Percentiles rank a stretch among this genome's conserved stretches.
These are phyloP conservation scores for Grammothele lineata DNA, from an alignment of 768 basidiomycete genomes.

Conservation along the genomic window DNA sequence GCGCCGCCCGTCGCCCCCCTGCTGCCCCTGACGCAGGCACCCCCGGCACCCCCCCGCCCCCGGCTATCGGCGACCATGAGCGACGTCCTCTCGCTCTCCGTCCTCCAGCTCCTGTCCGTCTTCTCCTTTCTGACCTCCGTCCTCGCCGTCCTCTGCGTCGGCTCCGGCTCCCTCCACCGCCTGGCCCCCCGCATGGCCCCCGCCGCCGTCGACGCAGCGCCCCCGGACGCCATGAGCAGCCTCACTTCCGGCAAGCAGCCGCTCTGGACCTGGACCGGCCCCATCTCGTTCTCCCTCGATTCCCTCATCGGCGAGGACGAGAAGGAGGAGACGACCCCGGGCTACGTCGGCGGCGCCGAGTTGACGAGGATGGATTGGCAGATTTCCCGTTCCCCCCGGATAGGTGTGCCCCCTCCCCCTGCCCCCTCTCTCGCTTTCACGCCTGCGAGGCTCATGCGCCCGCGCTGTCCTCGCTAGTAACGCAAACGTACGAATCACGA, in stretches of 20 bases:
- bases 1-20: background rate
- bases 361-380: conserved; percentile 27
- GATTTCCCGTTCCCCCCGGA: conserved; percentile 9
- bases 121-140: conserved; percentile 19
- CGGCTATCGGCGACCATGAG: conserved; percentile 13
- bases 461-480: conserved; percentile 7
- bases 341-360: conserved; percentile 22
- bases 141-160: conserved; percentile 20
- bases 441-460: background rate
- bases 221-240: conserved; percentile 5
- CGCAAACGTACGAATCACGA: conserved; percentile 19
- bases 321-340: conserved; percentile 8
- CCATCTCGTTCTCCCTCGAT: conserved; percentile 22
- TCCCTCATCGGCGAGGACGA: conserved; percentile 26
- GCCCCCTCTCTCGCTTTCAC: conserved; percentile 1
- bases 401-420: conserved; percentile 19
- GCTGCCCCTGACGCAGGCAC: conserved; percentile 6
- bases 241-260: conserved; percentile 17
- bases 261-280: conserved; percentile 23
- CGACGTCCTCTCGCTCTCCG: conserved; percentile 18
- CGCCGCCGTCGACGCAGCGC: conserved; percentile 9
- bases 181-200: conserved; percentile 17
- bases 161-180: conserved; percentile 23
- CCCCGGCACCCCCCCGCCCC: conserved; percentile 6
- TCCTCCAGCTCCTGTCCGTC: conserved; percentile 20